These are phyloP conservation scores for Ogataea degrootiae DNA, from an alignment of 805 yeast species.

Conservation along the genomic window DNA sequence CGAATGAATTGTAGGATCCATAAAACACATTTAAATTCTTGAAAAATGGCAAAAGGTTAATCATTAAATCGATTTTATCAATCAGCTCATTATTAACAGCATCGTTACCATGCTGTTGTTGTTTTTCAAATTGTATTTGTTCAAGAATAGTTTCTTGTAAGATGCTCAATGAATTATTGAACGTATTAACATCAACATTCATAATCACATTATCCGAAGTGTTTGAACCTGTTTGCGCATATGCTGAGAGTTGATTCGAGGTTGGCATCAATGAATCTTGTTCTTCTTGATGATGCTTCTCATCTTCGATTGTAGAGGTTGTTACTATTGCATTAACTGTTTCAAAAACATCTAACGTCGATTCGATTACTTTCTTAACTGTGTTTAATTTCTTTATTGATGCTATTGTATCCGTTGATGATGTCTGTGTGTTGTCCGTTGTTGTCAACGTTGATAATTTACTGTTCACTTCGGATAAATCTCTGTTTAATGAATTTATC, in stretches of 20 bases:
- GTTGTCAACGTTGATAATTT: constrained; percentile 16
- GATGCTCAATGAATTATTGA: constrained; percentile 36
- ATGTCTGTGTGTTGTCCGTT: not conserved
- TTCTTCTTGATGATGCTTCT: not conserved
- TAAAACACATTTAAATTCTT: constrained; percentile 47
- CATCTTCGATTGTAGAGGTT: constrained; percentile 23
- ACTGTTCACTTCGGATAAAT: constrained; percentile 32
- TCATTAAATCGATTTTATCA: constrained; percentile 42
- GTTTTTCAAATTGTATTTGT: constrained; percentile 30
- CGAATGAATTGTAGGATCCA: constrained; percentile 45
- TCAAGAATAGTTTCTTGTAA: constrained; percentile 42
- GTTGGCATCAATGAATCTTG: too few relatives aligned
- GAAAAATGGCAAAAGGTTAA: constrained; percentile 48
- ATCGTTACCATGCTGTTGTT: constrained; percentile 25
- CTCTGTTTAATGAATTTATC: constrained; percentile 49
- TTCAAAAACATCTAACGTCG: constrained; percentile 44
- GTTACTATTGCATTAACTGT: constrained; percentile 37
- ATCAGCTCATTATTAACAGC: constrained; percentile 33
- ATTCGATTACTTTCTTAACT: constrained; percentile 41
- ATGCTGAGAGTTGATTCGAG: not conserved
- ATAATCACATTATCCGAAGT: constrained; percentile 3
- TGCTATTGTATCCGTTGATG: constrained; percentile 22
- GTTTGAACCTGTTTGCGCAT: not conserved
- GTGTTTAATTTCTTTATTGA: constrained; percentile 40
- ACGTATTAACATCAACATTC: constrained; percentile 22